These are phyloP conservation scores for Talaromyces sp. DNA, from an alignment of 2,329 filamentous ascomycete genomes.

Conservation along the genomic window DNA sequence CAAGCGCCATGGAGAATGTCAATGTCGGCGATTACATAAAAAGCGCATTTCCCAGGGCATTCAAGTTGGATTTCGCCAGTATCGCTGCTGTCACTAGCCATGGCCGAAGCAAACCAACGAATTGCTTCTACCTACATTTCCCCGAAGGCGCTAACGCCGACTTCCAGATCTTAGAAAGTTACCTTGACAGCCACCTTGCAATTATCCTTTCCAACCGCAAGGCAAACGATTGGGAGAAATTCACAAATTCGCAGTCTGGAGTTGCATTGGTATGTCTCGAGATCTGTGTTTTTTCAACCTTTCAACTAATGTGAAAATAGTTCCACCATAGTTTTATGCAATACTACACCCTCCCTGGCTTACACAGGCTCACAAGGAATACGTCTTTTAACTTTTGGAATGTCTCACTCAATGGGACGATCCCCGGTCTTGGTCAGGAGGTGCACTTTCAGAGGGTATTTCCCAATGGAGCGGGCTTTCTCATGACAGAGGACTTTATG, in stretches of 20 bases:
- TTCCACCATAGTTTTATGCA: conserved; percentile 31
- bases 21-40: conserved; percentile 12
- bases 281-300: neutral
- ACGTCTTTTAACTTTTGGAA: conserved; percentile 29
- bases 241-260: conserved; percentile 22
- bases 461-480: conserved; percentile 28
- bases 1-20: neutral
- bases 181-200: conserved; percentile 20
- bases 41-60: conserved; percentile 7
- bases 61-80: conserved; percentile 21
- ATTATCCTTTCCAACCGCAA: conserved; percentile 25
- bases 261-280: conserved; percentile 30
- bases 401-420: conserved; percentile 22
- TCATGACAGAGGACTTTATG: conserved; percentile 38
- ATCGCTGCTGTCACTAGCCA: conserved; percentile 18
- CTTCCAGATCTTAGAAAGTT: conserved; percentile 18
- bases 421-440: conserved; percentile 17
- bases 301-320: conserved; percentile 11
- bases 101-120: conserved; percentile 13
- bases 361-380: conserved; percentile 17
- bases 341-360: conserved; percentile 23
- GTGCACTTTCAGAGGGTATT: conserved; percentile 32
- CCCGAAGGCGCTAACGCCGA: conserved; percentile 21
- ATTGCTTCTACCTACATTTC: conserved; percentile 30
- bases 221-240: conserved; percentile 30